A percentile compares a stretch with the other conserved stretches of the same genome.
Conservation (phyloP, 2,329 filamentous ascomycete species). For the Apiospora malaysiana region DNA sequence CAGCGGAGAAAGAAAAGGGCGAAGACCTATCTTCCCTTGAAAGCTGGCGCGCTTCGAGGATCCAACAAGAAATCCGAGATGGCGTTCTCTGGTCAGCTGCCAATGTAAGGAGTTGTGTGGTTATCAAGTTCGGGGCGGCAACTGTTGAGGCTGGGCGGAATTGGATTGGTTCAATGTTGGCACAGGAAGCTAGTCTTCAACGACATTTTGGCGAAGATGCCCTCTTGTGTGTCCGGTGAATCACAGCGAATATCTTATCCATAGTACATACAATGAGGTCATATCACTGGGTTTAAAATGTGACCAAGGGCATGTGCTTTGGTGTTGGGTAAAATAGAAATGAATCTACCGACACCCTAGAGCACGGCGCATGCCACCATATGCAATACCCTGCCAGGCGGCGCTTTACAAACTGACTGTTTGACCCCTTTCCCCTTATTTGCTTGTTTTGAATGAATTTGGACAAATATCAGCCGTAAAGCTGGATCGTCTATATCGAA, state of each 20-base stretch:
- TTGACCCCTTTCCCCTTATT: not conserved
- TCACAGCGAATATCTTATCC: too few species aligned
- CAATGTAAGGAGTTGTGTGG: conserved; percentile 78
- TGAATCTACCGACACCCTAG: not conserved
- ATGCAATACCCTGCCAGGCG: not conserved
- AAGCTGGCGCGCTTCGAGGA: conserved; percentile 60
- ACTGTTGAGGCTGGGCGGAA: conserved; percentile 80
- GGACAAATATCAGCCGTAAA: too few species aligned
- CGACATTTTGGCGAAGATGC: conserved; percentile 80
- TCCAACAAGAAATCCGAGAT: conserved; percentile 62
- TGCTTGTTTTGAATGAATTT: not conserved
- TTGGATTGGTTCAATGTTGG: conserved; percentile 81
- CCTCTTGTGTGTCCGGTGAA: conserved; percentile 69
- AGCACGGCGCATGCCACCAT: not conserved
- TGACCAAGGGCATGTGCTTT: not conserved
- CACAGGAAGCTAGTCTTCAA: conserved; percentile 74
- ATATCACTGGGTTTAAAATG: not conserved
- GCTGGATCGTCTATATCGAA: too few species aligned
- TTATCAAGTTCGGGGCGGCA: conserved; percentile 88
- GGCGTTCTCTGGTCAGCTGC: conserved; percentile 84
- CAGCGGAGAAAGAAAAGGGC: conserved; percentile 52
- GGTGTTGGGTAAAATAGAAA: not conserved
- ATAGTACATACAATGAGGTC: not conserved
- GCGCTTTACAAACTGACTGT: not conserved
- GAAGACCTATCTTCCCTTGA: conserved; percentile 48